These are phyloP conservation scores for Coemansia sp. DNA, from an alignment of 192 early-diverging fungal genomes.

Conservation along the genomic window DNA sequence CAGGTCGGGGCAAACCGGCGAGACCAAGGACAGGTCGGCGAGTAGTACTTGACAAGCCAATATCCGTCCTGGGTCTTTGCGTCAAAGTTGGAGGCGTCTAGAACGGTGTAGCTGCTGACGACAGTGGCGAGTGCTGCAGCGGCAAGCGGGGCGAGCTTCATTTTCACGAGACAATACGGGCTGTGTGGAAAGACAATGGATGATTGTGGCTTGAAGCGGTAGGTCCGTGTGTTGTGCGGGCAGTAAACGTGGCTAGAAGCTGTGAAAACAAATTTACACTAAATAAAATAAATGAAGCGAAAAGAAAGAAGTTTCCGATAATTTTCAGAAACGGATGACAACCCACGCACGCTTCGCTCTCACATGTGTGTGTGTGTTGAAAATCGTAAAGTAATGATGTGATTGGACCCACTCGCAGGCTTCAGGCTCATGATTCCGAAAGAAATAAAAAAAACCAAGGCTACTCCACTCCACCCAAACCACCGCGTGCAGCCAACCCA, in stretches of 20 bases:
- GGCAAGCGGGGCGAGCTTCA: slow-evolving; percentile 33
- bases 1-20: slow-evolving; percentile 55
- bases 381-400: too few relatives aligned
- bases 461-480: too few relatives aligned
- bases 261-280: slow-evolving; percentile 5
- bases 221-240: neutral
- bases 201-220: too few relatives aligned
- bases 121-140: slow-evolving; percentile 26
- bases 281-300: neutral
- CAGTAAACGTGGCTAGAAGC: neutral
- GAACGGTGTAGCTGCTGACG: slow-evolving; percentile 46
- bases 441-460: too few relatives aligned
- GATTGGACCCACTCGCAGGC: too few relatives aligned
- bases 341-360: neutral
- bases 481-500: too few relatives aligned
- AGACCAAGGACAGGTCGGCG: slow-evolving; percentile 53
- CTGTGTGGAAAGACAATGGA: neutral
- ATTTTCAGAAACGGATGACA: neutral
- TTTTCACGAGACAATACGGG: slow-evolving; percentile 5
- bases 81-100: slow-evolving; percentile 45
- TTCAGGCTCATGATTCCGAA: too few relatives aligned
- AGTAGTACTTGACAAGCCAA: slow-evolving; percentile 59
- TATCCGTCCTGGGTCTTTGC: slow-evolving; percentile 38
- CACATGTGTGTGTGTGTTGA: too few relatives aligned
- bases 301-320: neutral